A percentile compares a stretch with the other conserved stretches of the same genome.
These are phyloP conservation scores for Blepharisma stoltei DNA, from an alignment of 73 alveolate genomes.

Conservation along the genomic window DNA sequence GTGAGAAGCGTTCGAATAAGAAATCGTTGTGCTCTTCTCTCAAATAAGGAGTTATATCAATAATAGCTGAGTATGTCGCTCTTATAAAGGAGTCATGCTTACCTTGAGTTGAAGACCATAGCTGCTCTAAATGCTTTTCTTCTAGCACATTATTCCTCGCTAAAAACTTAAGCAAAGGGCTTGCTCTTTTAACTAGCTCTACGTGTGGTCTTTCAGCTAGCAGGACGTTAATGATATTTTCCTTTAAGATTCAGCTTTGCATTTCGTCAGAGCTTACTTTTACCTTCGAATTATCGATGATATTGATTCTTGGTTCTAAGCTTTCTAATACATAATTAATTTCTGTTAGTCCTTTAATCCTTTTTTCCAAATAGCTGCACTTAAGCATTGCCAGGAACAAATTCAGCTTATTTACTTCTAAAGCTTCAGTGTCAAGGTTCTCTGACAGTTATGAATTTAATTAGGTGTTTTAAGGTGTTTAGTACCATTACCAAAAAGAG, in stretches of 20 bases:
- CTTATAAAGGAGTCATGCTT: constrained; percentile 62
- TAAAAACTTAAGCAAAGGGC: constrained; percentile 48
- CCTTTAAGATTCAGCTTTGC: constrained; percentile 43
- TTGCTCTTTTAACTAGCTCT: constrained; percentile 56
- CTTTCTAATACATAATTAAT: constrained; percentile 50
- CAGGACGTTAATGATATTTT: constrained; percentile 40
- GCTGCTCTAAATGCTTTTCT: constrained; percentile 38
- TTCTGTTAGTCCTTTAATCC: constrained; percentile 57
- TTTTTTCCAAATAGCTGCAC: constrained; percentile 48
- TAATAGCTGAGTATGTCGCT: constrained; percentile 47
- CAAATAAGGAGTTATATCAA: constrained; percentile 45
- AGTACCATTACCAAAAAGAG: too few species aligned
- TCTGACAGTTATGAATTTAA: constrained; percentile 18
- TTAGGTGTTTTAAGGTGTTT: too few species aligned
- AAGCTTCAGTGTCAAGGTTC: constrained; percentile 34
- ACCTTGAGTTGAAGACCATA: constrained; percentile 58
- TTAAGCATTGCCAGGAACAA: constrained; percentile 48
- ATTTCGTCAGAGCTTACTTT: constrained; percentile 42
- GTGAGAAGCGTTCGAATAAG: constrained; percentile 30
- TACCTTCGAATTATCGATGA: constrained; percentile 11
- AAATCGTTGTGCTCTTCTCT: constrained; percentile 37
- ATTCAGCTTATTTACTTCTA: constrained; percentile 46
- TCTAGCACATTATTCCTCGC: constrained; percentile 39
- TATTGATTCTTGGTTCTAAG: constrained; percentile 16
- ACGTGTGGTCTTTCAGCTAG: constrained; percentile 55